These are phyloP conservation scores for Scheffersomyces amazonensis DNA, from an alignment of 805 yeast genomes.

Conservation along the genomic window DNA sequence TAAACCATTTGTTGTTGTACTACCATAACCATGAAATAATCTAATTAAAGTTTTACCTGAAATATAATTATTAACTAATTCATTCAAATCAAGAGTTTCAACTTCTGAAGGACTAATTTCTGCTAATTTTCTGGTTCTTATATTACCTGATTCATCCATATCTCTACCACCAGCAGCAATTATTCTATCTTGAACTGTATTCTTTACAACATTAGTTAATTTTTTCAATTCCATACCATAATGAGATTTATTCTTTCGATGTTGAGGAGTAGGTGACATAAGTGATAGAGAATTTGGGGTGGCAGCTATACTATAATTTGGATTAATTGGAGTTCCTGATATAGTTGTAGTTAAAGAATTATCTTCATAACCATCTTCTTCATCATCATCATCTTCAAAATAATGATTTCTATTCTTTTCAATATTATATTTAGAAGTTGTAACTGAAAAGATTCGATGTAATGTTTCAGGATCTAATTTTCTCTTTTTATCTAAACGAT, in stretches of 20 bases:
- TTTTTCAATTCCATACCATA: slow-evolving; percentile 45
- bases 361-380: background rate
- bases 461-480: slow-evolving; percentile 57
- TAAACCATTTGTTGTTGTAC: background rate
- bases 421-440: slow-evolving; percentile 29
- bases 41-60: slow-evolving; percentile 31
- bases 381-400: background rate
- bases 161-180: slow-evolving; percentile 17
- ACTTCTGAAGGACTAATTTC: slow-evolving; percentile 37
- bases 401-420: slow-evolving; percentile 13
- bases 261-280: background rate
- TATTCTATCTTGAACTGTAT: slow-evolving; percentile 64
- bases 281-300: background rate
- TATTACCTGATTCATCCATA: slow-evolving; percentile 20
- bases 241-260: slow-evolving; percentile 21
- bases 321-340: background rate
- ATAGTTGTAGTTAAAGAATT: background rate
- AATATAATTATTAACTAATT: slow-evolving; percentile 26
- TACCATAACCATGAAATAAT: slow-evolving; percentile 17
- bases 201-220: slow-evolving; percentile 64
- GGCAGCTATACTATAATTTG: background rate
- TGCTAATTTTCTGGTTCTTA: slow-evolving; percentile 31
- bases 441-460: slow-evolving; percentile 29
- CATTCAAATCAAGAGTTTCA: slow-evolving; percentile 39
- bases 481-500: slow-evolving; percentile 48